Percentiles rank a stretch among this genome's conserved stretches.
These are phyloP conservation scores for Ceratonia siliqua DNA, from an alignment of 306 rosid species.

Conservation along the genomic window DNA sequence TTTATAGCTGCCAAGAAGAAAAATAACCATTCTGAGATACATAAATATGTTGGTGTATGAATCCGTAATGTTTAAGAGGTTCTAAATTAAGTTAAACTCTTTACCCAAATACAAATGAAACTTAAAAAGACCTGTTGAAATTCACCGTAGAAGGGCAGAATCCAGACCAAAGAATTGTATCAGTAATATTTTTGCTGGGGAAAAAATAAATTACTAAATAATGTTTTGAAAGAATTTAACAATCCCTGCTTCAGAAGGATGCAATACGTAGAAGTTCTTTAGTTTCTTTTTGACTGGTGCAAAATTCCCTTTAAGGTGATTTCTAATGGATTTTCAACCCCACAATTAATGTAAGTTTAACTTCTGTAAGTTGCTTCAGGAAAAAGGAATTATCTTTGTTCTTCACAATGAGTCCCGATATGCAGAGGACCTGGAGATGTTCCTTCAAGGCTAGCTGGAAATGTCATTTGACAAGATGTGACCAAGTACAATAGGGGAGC, in stretches of 20 bases:
- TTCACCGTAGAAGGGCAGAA: constrained; percentile 4
- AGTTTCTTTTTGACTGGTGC: background rate
- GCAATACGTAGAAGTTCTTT: background rate
- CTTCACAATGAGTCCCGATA: background rate
- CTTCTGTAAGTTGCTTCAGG: background rate
- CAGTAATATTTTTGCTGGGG: background rate
- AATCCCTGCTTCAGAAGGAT: background rate
- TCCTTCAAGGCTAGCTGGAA: background rate
- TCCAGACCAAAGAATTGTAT: background rate
- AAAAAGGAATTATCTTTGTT: background rate
- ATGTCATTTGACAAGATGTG: background rate
- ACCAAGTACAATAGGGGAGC: background rate
- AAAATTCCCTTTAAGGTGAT: background rate
- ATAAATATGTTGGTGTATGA: background rate
- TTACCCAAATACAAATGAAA: background rate
- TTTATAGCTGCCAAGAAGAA: constrained; percentile 36
- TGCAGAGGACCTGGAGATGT: background rate
- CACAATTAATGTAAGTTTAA: background rate
- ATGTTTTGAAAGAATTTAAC: background rate
- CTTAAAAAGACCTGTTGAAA: background rate
- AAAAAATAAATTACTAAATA: background rate
- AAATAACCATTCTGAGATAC: constrained; percentile 16
- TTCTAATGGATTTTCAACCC: background rate
- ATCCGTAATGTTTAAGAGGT: too few species aligned
- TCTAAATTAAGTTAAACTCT: background rate